A percentile compares a stretch with the other conserved stretches of the same genome.
Conservation (phyloP, 2,329 filamentous ascomycete species). For the Fusarium globosum region DNA sequence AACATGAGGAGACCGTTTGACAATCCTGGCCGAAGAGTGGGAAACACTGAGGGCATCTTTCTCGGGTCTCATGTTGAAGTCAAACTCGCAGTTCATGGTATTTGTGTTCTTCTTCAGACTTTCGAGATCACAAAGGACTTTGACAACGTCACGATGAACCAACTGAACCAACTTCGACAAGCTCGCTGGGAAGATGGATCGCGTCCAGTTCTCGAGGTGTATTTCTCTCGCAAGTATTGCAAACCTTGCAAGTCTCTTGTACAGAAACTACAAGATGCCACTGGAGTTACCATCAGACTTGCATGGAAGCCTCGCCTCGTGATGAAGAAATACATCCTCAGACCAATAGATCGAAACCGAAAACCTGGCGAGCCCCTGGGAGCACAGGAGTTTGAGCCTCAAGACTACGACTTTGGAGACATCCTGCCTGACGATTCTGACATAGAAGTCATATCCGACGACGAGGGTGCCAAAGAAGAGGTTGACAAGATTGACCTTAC, state of each 20-base stretch:
- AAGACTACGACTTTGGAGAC: constrained; percentile 43
- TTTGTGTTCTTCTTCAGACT: constrained; percentile 44
- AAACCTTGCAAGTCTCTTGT: constrained; percentile 44
- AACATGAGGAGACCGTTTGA: constrained; percentile 48
- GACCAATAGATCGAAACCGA: background rate
- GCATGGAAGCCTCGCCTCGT: constrained; percentile 46
- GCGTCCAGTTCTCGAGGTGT: constrained; percentile 48
- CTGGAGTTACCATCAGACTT: constrained; percentile 45
- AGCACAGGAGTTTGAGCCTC: constrained; percentile 16
- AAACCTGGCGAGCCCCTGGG: background rate
- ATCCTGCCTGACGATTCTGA: constrained; percentile 19
- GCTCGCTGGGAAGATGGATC: constrained; percentile 44
- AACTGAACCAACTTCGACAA: constrained; percentile 39
- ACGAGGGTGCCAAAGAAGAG: background rate
- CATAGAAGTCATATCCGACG: constrained; percentile 27
- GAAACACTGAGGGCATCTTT: constrained; percentile 42
- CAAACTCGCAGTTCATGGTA: constrained; percentile 52
- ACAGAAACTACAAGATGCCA: constrained; percentile 38
- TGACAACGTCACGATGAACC: constrained; percentile 30
- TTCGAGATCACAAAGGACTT: constrained; percentile 43
- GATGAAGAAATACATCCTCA: constrained; percentile 41
- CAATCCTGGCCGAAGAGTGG: background rate
- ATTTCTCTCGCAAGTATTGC: constrained; percentile 52
- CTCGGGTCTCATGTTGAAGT: constrained; percentile 54
- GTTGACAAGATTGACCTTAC: constrained; percentile 39